Conservation (phyloP, 1,284 basidiomycete genomes). For the Tylopilus orsonianus region DNA sequence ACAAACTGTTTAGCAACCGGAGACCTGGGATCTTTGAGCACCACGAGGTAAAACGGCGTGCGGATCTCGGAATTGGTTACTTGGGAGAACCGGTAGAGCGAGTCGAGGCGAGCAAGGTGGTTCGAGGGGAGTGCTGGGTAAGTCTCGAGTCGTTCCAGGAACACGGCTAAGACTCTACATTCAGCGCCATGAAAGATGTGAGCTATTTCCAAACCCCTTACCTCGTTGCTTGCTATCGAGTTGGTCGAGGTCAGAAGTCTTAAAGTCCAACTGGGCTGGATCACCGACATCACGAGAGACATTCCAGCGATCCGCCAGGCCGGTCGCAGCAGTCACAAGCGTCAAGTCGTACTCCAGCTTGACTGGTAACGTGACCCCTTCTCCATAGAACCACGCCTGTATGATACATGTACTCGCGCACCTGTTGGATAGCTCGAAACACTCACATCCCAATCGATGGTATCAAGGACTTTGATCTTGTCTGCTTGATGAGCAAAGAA, state of each 20-base stretch:
- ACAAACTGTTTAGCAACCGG: constrained; percentile 49
- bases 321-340: constrained; percentile 71
- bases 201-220: constrained; percentile 25
- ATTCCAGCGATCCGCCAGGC: constrained; percentile 80
- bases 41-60: constrained; percentile 67
- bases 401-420: background rate
- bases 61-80: constrained; percentile 72
- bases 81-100: constrained; percentile 52
- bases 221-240: constrained; percentile 72
- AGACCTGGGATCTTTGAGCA: constrained; percentile 52
- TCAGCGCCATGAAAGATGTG: background rate
- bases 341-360: constrained; percentile 83
- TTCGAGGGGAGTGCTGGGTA: constrained; percentile 54
- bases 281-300: constrained; percentile 53
- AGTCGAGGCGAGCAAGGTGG: constrained; percentile 56
- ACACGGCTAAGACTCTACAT: constrained; percentile 51
- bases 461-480: constrained; percentile 69
- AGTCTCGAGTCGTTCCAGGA: constrained; percentile 68
- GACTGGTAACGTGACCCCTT: constrained; percentile 76
- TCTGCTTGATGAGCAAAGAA: constrained; percentile 70
- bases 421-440: background rate
- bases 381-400: constrained; percentile 86
- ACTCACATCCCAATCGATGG: constrained; percentile 80
- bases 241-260: constrained; percentile 49
- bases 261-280: constrained; percentile 50